These are phyloP conservation scores for Colletotrichum spaethianum DNA, from an alignment of 2,329 filamentous ascomycete genomes.

Conservation along the genomic window DNA sequence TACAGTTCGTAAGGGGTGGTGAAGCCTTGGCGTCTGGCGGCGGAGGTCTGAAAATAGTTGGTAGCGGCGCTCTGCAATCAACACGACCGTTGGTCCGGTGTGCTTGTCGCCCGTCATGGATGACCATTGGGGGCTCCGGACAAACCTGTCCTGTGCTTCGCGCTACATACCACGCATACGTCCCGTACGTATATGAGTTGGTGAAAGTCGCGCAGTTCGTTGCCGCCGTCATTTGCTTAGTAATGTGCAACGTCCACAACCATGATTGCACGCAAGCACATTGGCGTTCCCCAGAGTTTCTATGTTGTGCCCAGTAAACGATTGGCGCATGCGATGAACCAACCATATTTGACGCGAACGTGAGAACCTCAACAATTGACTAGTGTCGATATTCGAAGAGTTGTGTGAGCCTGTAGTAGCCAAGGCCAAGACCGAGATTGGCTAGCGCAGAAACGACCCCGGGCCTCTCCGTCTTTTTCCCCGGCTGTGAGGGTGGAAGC, in stretches of 20 bases:
- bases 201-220: neutral
- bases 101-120: neutral
- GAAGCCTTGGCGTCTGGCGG: conserved; percentile 20
- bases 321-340: neutral
- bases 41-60: conserved; percentile 36
- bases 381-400: too few species aligned
- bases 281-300: neutral
- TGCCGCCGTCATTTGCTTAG: neutral
- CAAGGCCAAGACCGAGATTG: neutral
- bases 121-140: neutral
- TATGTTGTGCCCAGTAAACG: neutral
- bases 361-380: too few species aligned
- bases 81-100: conserved; percentile 13
- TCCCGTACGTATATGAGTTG: neutral
- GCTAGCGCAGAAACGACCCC: neutral
- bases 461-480: neutral
- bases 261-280: neutral
- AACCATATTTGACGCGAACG: too few species aligned
- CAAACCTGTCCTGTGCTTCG: neutral
- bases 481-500: neutral
- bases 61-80: conserved; percentile 14
- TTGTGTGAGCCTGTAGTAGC: too few species aligned
- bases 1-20: conserved; percentile 16
- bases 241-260: neutral
- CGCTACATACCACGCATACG: too few species aligned